A percentile compares a stretch with the other conserved stretches of the same genome.
phyloP scores from a whole-genome alignment of 805 yeast species.

The Saccharomycopsis synnaedendra region DNA sequence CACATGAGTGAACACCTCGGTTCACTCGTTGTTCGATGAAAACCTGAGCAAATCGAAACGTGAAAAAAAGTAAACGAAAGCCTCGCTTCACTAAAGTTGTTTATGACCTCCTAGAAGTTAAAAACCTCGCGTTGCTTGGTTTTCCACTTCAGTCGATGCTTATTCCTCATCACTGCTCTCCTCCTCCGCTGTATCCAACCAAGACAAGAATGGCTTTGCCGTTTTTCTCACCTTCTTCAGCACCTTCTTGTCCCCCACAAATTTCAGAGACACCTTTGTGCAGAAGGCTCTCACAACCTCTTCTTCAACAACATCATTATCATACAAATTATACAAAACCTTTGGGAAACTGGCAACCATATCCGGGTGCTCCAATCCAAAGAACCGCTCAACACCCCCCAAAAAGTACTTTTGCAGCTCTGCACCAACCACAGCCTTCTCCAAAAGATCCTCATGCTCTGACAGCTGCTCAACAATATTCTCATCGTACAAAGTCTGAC shows the following conservation, averaged over 20 bases:
- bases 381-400: conserved; percentile 91
- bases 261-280: conserved; percentile 82
- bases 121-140: too few relatives aligned
- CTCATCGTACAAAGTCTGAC: conserved; percentile 79
- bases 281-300: conserved; percentile 80
- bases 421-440: conserved; percentile 55
- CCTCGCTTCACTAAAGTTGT: too few relatives aligned
- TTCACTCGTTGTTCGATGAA: too few relatives aligned
- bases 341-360: conserved; percentile 69
- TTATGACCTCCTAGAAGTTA: too few relatives aligned
- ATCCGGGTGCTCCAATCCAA: conserved; percentile 71
- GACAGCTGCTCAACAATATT: conserved; percentile 47
- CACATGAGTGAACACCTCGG: too few relatives aligned
- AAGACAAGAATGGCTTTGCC: conserved; percentile 88
- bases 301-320: conserved; percentile 75
- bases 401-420: conserved; percentile 79
- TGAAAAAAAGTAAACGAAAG: too few relatives aligned
- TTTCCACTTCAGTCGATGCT: too few relatives aligned
- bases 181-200: conserved; percentile 92
- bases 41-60: too few relatives aligned
- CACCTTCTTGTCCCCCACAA: conserved; percentile 72
- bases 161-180: conserved; percentile 54
- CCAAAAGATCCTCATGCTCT: conserved; percentile 72
- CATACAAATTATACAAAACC: conserved; percentile 70
- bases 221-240: conserved; percentile 88